Evolutionary conservation across 2,329 filamentous ascomycete genomes (phyloP).

Genomic region (Fusarium udum): DNA sequence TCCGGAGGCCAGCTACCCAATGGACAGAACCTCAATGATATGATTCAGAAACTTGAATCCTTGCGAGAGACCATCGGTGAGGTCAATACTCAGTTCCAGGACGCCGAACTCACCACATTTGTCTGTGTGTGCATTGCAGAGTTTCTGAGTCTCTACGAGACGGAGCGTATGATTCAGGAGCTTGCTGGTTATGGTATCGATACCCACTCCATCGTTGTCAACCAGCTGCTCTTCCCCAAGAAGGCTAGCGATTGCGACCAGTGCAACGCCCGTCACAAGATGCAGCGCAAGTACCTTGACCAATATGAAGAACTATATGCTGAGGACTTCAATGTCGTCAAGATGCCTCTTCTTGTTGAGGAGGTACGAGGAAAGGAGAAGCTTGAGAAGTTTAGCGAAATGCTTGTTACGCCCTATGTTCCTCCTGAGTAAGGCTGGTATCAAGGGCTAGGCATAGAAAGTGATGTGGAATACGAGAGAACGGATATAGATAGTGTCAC

Average conservation of each 20-base stretch:
- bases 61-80: constrained; percentile 92
- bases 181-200: constrained; percentile 92
- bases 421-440: constrained; percentile 61
- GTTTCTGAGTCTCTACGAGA: constrained; percentile 96
- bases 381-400: constrained; percentile 88
- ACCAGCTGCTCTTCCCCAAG: constrained; percentile 94
- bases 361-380: constrained; percentile 96
- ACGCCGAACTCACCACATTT: constrained; percentile 93
- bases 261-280: constrained; percentile 92
- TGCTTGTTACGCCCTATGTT: constrained; percentile 80
- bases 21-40: constrained; percentile 90
- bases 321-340: constrained; percentile 94
- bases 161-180: constrained; percentile 99
- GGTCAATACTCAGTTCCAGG: constrained; percentile 98
- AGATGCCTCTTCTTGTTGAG: constrained; percentile 95
- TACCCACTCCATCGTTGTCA: constrained; percentile 96
- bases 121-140: constrained; percentile 99
- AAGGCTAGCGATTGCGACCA: constrained; percentile 88
- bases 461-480: not conserved
- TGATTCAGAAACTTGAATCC: constrained; percentile 93
- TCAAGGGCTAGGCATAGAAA: constrained; percentile 1
- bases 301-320: constrained; percentile 99
- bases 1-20: constrained; percentile 79
- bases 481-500: constrained; percentile 6
- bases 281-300: constrained; percentile 99